phyloP scores from a whole-genome alignment of 2,329 filamentous ascomycete species.

The Ciborinia camelliae region DNA sequence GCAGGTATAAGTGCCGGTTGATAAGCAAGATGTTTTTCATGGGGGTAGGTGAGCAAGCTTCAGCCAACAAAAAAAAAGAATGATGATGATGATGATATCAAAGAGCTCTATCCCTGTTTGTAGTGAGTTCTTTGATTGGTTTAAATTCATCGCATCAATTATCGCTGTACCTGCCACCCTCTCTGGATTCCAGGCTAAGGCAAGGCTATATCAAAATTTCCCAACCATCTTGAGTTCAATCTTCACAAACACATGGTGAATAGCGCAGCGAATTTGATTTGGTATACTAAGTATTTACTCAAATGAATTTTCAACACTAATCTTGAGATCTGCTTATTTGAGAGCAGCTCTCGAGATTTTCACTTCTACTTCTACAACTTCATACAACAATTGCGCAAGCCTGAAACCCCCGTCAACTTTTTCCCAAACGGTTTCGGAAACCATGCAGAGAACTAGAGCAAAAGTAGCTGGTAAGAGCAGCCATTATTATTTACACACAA shows the following conservation, averaged over 20 bases:
- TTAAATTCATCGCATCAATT: neutral
- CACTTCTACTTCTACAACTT: neutral
- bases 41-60: neutral
- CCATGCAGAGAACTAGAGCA: neutral
- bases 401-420: neutral
- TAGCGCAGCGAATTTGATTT: neutral
- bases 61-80: neutral
- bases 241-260: neutral
- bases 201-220: slow-evolving; percentile 5
- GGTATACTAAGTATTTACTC: neutral
- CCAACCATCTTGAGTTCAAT: neutral
- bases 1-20: no score
- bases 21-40: neutral
- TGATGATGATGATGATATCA: slow-evolving; percentile 1
- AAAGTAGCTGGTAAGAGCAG: neutral
- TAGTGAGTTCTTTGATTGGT: neutral
- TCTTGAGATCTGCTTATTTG: neutral
- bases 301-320: no score
- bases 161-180: neutral
- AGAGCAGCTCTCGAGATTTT: neutral
- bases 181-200: no score
- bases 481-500: no score
- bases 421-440: neutral
- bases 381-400: neutral
- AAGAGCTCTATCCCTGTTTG: neutral